Evolutionary conservation across 352 stramenopile species (phyloP), one percentile per base, ranked within the genome.

Genomic region (Globisporangium paroecandrum): DNA sequence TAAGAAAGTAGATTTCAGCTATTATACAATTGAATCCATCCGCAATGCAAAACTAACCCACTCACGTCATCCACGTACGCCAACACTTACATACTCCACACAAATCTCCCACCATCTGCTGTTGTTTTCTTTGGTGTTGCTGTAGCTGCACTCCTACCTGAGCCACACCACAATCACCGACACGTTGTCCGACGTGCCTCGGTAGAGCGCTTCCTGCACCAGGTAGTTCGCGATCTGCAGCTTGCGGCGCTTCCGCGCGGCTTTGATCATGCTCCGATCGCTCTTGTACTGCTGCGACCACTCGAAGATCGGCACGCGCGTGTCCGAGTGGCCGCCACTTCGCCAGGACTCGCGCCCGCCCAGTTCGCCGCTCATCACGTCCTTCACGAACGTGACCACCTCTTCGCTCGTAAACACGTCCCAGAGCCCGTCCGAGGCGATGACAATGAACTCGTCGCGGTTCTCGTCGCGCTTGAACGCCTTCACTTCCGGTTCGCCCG

Each of bases 391-490:
- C 41, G 88, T 87, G 18, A 98, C 88, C 20, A 93, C 91, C 66
- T 98, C 89, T 41, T 97, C 89, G 62, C 84, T 97, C 12, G 78
- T 91, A 66, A 98, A 98, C 29, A 98, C 92, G 64, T 98, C 94
- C 94, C 94, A 98, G 2, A 98, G 77, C 0, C 94, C 94, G 63
- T 98, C 94, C 20, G 85, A 97, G 22, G 94, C 94, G 32, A 98
- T 74, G 65, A 98, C 94, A 71, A 97, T 92, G 64, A 98, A 98
- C 58, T 97, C 79, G 72, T 97, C 87, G 64, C 89, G 86, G 66
- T 80, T 78, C 73, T 86, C 83, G 65, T 94, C 83, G 8, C 89
- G 79, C 54, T 89, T 76, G 63, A 95, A 87, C 34, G 81, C 79
- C 57, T 87, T 80, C 43, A 97, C 84, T 62, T 97, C 90, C 4